Evolutionary conservation across 2,329 filamentous ascomycete genomes (phyloP).

Genomic region (Bipolaris victoriae): DNA sequence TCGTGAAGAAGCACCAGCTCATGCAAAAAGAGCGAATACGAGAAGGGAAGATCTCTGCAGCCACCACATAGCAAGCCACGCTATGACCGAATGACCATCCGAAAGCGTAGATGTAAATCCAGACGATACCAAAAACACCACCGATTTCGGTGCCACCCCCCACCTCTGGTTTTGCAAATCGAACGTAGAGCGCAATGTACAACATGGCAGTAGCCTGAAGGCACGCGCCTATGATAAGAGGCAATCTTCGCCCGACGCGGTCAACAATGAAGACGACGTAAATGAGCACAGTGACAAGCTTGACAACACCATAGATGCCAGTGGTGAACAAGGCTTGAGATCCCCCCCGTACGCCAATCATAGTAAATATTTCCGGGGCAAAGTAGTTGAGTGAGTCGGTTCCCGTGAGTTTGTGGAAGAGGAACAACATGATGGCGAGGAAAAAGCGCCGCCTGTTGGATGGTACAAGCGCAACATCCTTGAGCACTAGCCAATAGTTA

Average conservation of each 20-base stretch:
- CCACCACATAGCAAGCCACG: not conserved
- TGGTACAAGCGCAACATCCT: not conserved
- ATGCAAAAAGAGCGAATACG: constrained; percentile 1
- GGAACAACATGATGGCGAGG: not conserved
- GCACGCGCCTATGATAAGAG: not conserved
- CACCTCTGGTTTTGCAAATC: not conserved
- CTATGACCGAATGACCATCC: not conserved
- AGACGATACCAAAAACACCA: not conserved
- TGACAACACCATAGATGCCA: not conserved
- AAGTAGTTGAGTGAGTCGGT: not conserved
- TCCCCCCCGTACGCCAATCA: not conserved
- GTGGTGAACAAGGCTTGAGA: not conserved
- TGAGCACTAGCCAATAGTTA: not conserved
- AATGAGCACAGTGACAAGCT: not conserved
- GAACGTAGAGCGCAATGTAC: not conserved
- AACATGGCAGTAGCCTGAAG: not conserved
- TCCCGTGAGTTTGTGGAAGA: not conserved
- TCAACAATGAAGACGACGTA: not conserved
- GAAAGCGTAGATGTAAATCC: constrained; percentile 1
- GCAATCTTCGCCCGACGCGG: not conserved
- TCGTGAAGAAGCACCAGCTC: not conserved
- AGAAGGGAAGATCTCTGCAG: constrained; percentile 1
- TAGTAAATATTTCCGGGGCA: not conserved
- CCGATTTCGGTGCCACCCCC: not conserved
- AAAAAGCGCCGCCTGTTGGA: not conserved